These are phyloP conservation scores for Botryobasidium botryosum DNA, from an alignment of 768 basidiomycete genomes.

Conservation along the genomic window DNA sequence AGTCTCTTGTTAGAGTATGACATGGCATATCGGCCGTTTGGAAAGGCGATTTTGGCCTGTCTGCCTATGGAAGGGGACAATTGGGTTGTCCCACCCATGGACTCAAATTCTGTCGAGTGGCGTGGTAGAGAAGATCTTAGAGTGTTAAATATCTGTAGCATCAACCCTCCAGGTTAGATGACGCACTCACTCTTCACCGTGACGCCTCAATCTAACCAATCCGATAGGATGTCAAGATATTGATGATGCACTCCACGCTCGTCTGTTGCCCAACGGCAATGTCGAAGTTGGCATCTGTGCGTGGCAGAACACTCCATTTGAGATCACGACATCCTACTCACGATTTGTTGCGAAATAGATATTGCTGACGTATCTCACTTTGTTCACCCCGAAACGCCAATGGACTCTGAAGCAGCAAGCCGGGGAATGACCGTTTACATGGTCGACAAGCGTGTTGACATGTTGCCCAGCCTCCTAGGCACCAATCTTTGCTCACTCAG, in stretches of 20 bases:
- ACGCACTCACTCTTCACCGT: not conserved
- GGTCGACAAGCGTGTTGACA: constrained; percentile 96
- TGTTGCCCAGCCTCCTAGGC: constrained; percentile 85
- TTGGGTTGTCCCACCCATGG: constrained; percentile 84
- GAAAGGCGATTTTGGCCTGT: constrained; percentile 86
- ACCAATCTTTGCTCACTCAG: constrained; percentile 91
- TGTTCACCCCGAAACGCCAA: constrained; percentile 79
- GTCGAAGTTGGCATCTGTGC: constrained; percentile 95
- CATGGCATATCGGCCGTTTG: constrained; percentile 90
- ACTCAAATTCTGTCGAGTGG: constrained; percentile 39
- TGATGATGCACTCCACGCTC: constrained; percentile 91
- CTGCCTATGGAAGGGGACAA: constrained; percentile 74
- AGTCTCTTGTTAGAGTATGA: constrained; percentile 87
- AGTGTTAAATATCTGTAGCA: constrained; percentile 77
- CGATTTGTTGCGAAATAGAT: constrained; percentile 43
- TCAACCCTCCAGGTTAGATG: constrained; percentile 75
- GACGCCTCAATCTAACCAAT: constrained; percentile 8
- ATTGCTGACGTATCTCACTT: constrained; percentile 98
- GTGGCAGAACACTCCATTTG: constrained; percentile 21
- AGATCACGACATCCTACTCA: not conserved
- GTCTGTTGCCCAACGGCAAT: constrained; percentile 74
- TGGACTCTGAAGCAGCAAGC: constrained; percentile 93
- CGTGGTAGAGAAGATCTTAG: constrained; percentile 74
- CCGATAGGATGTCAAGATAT: constrained; percentile 87
- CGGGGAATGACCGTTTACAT: constrained; percentile 95